phyloP scores from a whole-genome alignment of 352 stramenopile genomes.

The Blastocystis sp. region DNA sequence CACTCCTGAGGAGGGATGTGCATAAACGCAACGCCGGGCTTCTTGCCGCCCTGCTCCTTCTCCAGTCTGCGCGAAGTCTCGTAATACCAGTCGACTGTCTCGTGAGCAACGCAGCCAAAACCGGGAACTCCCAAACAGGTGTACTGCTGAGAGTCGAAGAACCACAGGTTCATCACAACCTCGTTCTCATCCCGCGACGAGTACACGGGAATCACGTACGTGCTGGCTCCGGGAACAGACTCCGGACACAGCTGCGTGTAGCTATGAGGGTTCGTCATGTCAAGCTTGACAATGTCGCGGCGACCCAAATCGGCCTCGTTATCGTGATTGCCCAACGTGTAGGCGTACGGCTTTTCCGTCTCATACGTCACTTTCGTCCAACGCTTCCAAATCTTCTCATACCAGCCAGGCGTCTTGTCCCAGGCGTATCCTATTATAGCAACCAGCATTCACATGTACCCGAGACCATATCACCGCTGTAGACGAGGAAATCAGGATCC shows the following conservation, averaged over 20 bases:
- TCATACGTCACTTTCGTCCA: neutral
- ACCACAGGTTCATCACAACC: conserved; percentile 25
- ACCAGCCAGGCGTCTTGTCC: conserved; percentile 7
- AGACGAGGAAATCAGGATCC: conserved; percentile 47
- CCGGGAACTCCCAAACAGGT: neutral
- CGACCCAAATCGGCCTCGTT: neutral
- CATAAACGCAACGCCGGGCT: conserved; percentile 11
- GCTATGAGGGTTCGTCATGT: conserved; percentile 26
- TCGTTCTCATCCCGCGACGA: neutral
- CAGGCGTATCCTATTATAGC: neutral
- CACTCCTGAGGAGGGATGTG: conserved; percentile 41
- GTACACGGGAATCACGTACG: conserved; percentile 45
- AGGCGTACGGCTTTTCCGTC: neutral
- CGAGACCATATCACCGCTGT: conserved; percentile 26
- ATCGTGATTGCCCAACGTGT: conserved; percentile 41
- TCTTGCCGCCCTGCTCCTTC: neutral
- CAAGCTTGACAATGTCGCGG: conserved; percentile 12
- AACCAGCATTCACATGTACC: neutral
- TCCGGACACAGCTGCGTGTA: neutral
- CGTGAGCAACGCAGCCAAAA: neutral
- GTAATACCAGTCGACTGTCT: conserved; percentile 19
- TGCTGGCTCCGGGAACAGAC: neutral
- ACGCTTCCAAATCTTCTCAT: neutral
- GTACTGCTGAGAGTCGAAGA: conserved; percentile 41
- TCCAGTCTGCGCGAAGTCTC: neutral